Base-by-base conservation (phyloP, 2,329 filamentous ascomycete genomes). In the Colletotrichum destructivum region DNA sequence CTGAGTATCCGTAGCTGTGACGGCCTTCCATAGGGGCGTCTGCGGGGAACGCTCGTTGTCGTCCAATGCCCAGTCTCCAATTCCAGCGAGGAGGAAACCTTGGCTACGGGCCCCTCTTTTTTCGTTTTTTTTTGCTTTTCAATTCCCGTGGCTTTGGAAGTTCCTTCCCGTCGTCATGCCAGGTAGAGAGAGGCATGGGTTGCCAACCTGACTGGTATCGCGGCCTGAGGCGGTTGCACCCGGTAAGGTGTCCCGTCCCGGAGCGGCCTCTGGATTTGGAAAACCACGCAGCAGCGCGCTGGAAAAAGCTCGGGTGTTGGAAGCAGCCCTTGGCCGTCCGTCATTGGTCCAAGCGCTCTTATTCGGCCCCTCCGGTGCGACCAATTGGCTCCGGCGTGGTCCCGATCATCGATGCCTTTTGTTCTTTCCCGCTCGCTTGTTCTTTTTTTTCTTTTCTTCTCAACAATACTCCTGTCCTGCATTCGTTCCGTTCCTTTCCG, bases 221-320 rank as follows among this genome's bases (percentile, higher is more conserved):
- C 11, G 31, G 57, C 42, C 26, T 60, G 23, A 31, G 57, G 57
- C 42, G 57, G 23, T 46, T 23, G 60, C 46, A 38, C 38, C 61
- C 61, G 61, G 61, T 63, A 21, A 54, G 21, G 21, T 44, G 49
- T 55, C 23, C 26, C 26, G 26, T 55, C 38, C 26, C 26, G 26
- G 26, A 31, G 26, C 26, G 26, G 26, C 26, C 26, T 49, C 6
- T 54, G 23, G 49, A 35, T 49, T 63, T 63, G 47, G 57, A 35
- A n/a, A 31, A n/a, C n/a, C 18, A 18, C 23, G 56, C 21, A 44
- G 4, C 2, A 51, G 44, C 59, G 35, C 52, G 42, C 52, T 59
- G 67, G 69, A 26, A 62, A 71, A 71, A 71, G 52, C 57, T 68
- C 68, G 68, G 61, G 64, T 42, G 68, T 47, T 31, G 63, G 23